Conservation (phyloP, 2,329 filamentous ascomycete species). For the Neocatenulostroma microsporum region DNA sequence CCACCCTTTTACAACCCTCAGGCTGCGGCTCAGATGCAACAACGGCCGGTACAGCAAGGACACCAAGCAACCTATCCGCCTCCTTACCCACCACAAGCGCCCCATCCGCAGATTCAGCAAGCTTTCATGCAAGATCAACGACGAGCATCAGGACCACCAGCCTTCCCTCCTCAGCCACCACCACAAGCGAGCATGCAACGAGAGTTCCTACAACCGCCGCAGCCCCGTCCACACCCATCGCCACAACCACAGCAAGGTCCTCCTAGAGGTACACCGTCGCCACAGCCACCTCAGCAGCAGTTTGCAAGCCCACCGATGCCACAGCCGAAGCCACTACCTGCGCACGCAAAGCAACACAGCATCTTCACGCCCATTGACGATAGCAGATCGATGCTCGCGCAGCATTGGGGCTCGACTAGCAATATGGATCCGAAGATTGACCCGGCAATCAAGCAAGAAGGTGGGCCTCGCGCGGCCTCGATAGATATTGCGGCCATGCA, state of each 20-base stretch:
- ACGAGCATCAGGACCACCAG: slow-evolving; percentile 63
- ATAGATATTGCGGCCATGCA: slow-evolving; percentile 54
- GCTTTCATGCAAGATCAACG: slow-evolving; percentile 70
- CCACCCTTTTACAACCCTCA: slow-evolving; percentile 68
- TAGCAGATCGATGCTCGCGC: slow-evolving; percentile 76
- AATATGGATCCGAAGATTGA: slow-evolving; percentile 41
- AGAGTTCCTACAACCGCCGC: slow-evolving; percentile 18
- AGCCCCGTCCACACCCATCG: slow-evolving; percentile 31
- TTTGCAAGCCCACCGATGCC: slow-evolving; percentile 48
- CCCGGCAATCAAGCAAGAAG: slow-evolving; percentile 36
- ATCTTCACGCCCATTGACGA: slow-evolving; percentile 98
- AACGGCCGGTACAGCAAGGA: slow-evolving; percentile 22
- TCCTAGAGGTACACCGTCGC: slow-evolving; percentile 34
- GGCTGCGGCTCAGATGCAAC: slow-evolving; percentile 49
- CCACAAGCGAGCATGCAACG: slow-evolving; percentile 47
- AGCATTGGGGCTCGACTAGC: slow-evolving; percentile 59
- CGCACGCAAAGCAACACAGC: slow-evolving; percentile 64
- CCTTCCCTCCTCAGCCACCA: slow-evolving; percentile 53
- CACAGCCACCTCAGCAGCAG: slow-evolving; percentile 45
- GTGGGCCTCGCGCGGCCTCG: slow-evolving; percentile 51
- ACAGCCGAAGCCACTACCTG: slow-evolving; percentile 57
- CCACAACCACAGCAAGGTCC: slow-evolving; percentile 26
- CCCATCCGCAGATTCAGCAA: slow-evolving; percentile 50
- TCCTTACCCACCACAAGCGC: slow-evolving; percentile 23
- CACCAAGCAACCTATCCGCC: slow-evolving; percentile 22